Conservation (phyloP, 805 yeast species). For the Yarrowia alimentaria region DNA sequence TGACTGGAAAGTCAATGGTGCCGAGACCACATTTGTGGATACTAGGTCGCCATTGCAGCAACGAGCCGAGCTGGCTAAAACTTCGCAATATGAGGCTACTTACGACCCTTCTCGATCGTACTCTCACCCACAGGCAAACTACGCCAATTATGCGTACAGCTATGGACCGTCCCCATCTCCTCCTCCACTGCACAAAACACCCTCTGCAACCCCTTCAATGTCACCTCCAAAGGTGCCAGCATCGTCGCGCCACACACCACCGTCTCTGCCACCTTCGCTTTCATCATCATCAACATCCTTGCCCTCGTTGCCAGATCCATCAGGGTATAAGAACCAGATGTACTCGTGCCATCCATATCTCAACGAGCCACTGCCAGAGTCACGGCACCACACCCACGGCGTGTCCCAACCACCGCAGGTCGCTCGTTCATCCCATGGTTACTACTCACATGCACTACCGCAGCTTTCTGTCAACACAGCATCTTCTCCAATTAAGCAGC, state of each 20-base stretch:
- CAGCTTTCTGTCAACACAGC: constrained; percentile 19
- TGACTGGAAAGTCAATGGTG: constrained; percentile 34
- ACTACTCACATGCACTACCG: constrained; percentile 24
- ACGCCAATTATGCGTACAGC: constrained; percentile 3
- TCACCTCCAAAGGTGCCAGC: background rate
- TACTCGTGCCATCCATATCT: constrained; percentile 19
- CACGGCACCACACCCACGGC: constrained; percentile 17
- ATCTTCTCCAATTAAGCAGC: constrained; percentile 17
- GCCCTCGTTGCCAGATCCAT: constrained; percentile 8
- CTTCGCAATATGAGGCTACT: constrained; percentile 28
- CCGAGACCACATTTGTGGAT: background rate
- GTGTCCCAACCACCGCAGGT: constrained; percentile 24
- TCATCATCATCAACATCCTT: background rate
- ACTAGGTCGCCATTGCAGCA: constrained; percentile 21
- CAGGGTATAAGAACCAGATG: constrained; percentile 10
- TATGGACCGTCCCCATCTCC: constrained; percentile 5
- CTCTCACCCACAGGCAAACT: constrained; percentile 18
- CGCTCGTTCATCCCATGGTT: constrained; percentile 11
- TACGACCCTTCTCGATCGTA: constrained; percentile 32
- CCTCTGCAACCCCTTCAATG: background rate
- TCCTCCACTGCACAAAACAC: constrained; percentile 1
- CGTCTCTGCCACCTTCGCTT: background rate
- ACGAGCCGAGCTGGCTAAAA: constrained; percentile 29
- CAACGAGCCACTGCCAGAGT: constrained; percentile 24
- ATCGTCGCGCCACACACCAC: background rate